Base-by-base conservation (phyloP, 2,329 filamentous ascomycete genomes). In the Colletotrichum costaricense region DNA sequence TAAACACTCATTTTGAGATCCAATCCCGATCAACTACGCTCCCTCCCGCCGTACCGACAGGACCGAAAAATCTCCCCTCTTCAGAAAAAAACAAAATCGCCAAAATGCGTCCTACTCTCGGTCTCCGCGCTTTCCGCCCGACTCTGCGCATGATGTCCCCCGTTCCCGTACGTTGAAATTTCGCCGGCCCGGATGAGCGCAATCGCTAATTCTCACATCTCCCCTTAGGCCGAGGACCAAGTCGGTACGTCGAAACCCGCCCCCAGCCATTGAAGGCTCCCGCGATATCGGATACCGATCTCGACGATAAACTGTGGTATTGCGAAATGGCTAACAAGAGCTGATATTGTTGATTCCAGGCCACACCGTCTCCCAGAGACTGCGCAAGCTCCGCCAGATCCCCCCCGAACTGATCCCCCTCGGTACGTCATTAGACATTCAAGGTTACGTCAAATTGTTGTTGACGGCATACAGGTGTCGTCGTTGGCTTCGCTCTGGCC, bases 281-380 rank as follows among this genome's bases (percentile, higher is more conserved):
- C 46, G 49, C 68, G 46, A 75, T 30, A 74, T n/a, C 56, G 35
- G 38, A n/a, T 26, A 63, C 46, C 26, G 55, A 67, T 12, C 12
- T 63, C 55, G 46, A 63, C 67, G 55, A 62, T 70, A n/a, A 70
- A 63, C 38, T 26, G 26, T 30, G 33, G 28, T 35, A 49, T 60
- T 66, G 46, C 57, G 4, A 71, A 55, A 72, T 76, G 33, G 58
- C 33, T 42, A 12, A 56, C 69, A 56, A 33, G 49, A 63, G 42
- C 68, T 72, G 60, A 74, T 54, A 30, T n/a, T 19, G 35, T 55
- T 12, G 62, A 26, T 35, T 71, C 64, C 77, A 99, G 97, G 95
- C 83, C 97, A 98, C 88, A 98, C 96, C 80, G 92, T 98, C 85
- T 98, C 96, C 78, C 97, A 98, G 89, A 94, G 96, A 83, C 89